Evolutionary conservation across 1,139 yeast species (phyloP).

Genomic region (Candida glucosophila): DNA sequence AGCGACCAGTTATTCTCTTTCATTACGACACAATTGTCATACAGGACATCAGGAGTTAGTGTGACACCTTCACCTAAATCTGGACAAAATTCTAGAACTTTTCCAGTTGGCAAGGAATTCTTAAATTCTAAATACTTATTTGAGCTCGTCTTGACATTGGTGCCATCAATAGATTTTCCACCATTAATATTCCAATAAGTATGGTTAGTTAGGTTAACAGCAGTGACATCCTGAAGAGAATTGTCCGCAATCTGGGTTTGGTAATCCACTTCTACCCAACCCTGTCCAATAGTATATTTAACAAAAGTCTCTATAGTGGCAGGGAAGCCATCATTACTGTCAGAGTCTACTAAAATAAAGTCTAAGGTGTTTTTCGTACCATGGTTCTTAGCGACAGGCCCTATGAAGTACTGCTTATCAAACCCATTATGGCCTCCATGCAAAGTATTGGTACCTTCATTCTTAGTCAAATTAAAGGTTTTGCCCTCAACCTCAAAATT

Average conservation of each 20-base stretch:
- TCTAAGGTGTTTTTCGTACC: conserved; percentile 27
- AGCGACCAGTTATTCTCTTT: conserved; percentile 19
- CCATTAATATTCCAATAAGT: conserved; percentile 43
- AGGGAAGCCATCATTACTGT: conserved; percentile 48
- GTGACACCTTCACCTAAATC: conserved; percentile 17
- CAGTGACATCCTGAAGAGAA: conserved; percentile 35
- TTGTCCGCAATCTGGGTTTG: conserved; percentile 33
- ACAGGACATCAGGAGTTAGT: conserved; percentile 14
- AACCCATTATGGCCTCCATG: conserved; percentile 49
- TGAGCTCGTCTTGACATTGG: conserved; percentile 19
- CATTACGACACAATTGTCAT: conserved; percentile 48
- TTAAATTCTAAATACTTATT: conserved; percentile 31
- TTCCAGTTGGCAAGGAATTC: conserved; percentile 53
- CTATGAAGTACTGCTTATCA: conserved; percentile 40
- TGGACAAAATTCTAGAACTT: conserved; percentile 14
- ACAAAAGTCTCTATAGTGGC: conserved; percentile 39
- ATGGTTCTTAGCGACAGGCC: conserved; percentile 35
- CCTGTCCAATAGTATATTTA: conserved; percentile 28
- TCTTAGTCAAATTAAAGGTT: conserved; percentile 30
- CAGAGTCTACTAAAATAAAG: conserved; percentile 33
- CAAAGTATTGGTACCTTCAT: conserved; percentile 37
- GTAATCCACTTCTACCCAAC: conserved; percentile 36
- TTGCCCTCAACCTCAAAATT: conserved; percentile 32
- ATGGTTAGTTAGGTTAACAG: conserved; percentile 57
- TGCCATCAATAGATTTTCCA: conserved; percentile 22